Evolutionary conservation across 78 protist species (phyloP), one percentile per base, ranked within the genome.

Genomic region (Andalucia godoyi): DNA sequence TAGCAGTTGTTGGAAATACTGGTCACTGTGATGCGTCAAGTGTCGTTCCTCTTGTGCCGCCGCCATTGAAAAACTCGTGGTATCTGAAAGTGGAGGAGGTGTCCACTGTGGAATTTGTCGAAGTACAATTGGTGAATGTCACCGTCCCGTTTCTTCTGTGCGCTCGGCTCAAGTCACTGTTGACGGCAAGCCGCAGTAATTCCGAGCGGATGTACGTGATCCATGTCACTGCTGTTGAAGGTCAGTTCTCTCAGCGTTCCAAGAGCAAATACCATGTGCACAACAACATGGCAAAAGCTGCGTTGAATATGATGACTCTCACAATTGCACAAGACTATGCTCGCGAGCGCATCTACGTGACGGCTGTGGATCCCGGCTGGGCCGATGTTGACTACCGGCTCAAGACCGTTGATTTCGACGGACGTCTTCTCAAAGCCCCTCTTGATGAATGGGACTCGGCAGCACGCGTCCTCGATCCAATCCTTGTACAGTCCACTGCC

Each of bases 201-300:
- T 29, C 57, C 10, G 46, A 39, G 4, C 41, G 64, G 37, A 13
- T 4, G 29, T 87, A 42, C 70, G 29, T 92, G 30, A 81, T 92
- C 50, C 89, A 93, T 68, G 98, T 94, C 30, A 30, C 58, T 17
- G 88, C 97, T 6, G 91, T 94, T 95, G 98, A 94, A 58, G 94
- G 85, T 5, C 71, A 61, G 39, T 39, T 71, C 62, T 71, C 54
- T 27, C 10, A 40, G 13, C 21, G 82, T 15, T 32, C 47, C 55
- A 87, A 89, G 77, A 50, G 71, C 49, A 40, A 87, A 18, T 23
- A 52, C 32, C 98, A 94, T 72, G 89, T 95, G 50, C 98, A 94
- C 86, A 94, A 94, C 40, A 94, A 94, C 84, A 92, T 92, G 97
- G 92, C 71, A 18, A 66, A 66, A 63, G 87, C 80, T 15, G 80